Conservation (phyloP, 108 stramenopile species). For the Cyclotella distinguenda region DNA sequence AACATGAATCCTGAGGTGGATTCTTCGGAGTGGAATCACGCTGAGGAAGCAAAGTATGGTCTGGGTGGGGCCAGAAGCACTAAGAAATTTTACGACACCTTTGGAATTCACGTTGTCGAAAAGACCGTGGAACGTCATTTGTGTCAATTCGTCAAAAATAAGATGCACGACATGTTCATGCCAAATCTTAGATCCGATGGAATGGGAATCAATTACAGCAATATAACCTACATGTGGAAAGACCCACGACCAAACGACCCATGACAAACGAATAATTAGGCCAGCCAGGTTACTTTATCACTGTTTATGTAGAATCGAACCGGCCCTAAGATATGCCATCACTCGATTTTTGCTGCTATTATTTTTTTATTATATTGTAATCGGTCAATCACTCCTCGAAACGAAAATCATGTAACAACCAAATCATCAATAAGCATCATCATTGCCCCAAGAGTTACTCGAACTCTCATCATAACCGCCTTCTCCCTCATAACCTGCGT, state of each 20-base stretch:
- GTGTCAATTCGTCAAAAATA: conserved; percentile 51
- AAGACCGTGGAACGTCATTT: conserved; percentile 46
- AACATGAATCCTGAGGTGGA: conserved; percentile 55
- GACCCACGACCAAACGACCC: conserved; percentile 46
- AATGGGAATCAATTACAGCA: conserved; percentile 47
- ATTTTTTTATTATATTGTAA: too few species aligned
- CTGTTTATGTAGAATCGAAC: too few species aligned
- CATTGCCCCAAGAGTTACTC: conserved; percentile 42
- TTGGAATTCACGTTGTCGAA: conserved; percentile 46
- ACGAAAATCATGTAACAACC: background rate
- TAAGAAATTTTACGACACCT: conserved; percentile 46
- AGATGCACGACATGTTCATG: conserved; percentile 48
- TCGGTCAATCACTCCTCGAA: too few species aligned
- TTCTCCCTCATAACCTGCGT: conserved; percentile 35
- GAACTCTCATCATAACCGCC: conserved; percentile 25
- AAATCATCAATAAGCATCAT: conserved; percentile 31
- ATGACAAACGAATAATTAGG: background rate
- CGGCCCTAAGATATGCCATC: too few species aligned
- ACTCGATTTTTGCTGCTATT: too few species aligned
- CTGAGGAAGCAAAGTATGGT: conserved; percentile 53
- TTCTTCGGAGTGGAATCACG: conserved; percentile 42
- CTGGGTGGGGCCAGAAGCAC: conserved; percentile 45
- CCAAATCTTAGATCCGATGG: conserved; percentile 38
- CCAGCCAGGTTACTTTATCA: too few species aligned
- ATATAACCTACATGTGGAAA: conserved; percentile 44